Base-by-base conservation (phyloP, 139 green algal genomes). In the Ettlia oleoabundans region DNA sequence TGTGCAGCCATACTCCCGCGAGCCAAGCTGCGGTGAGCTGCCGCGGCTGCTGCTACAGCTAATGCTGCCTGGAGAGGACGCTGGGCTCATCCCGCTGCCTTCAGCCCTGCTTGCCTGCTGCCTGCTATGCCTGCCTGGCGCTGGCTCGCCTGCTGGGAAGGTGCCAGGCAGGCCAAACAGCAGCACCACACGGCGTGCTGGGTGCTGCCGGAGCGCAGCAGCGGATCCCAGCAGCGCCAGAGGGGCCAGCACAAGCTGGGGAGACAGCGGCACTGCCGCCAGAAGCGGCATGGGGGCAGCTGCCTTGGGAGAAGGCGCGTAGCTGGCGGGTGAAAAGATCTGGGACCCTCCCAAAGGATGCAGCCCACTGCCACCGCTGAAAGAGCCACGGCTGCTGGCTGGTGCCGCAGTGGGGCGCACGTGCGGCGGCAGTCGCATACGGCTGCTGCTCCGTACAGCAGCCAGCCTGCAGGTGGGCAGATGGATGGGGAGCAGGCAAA, bases 401-500 rank as follows among this genome's bases (percentile, higher is more conserved):
- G 73, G 73, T 3, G 53, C 52, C 22, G 73, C 73, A 3, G 3
- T 22, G 52, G 7, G 21, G 38, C 75, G 62, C 55, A 55, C 26
- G 38, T 81, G 75, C n/a, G 75, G 75, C 55, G 75, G 75, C 58
- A 81, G 58, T 24, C 40, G 75, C 75, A 58, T 38, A 26, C 75
- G 40, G n/a, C 13, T 53, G 75, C 75, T 81, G 75, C 58, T 55
- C 7, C 58, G 75, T 28, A 81, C 13, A 18, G 58, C 58, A 1
- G 58, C 38, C 75, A 81, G 75, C 58, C 75, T 79, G 72, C 6
- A 62, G 10, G 41, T 18, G 37, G 3, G 10, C 42, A 64, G 42
- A 65, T 65, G 9, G 15, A 65, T n/a, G n/a, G n/a, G n/a, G n/a
- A n/a, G n/a, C n/a, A n/a, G n/a, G n/a, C n/a, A n/a, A n/a, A n/a